phyloP scores from a whole-genome alignment of 179 eudicot genomes.

The Heliamphora pulchella region DNA sequence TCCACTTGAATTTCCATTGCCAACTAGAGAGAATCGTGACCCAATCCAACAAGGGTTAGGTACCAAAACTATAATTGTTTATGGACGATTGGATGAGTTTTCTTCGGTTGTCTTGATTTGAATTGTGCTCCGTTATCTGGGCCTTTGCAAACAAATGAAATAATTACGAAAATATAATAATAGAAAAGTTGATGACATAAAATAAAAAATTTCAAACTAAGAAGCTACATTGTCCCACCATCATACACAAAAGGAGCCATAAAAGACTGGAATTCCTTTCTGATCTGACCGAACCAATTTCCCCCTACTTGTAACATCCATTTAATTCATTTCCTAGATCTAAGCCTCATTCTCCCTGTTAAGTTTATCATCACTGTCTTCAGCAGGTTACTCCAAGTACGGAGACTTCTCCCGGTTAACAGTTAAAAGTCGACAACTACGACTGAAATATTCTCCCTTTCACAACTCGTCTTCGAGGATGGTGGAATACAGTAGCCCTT shows the following conservation, averaged over 20 bases:
- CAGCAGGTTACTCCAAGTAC: background rate
- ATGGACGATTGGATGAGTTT: too few relatives aligned
- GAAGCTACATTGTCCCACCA: background rate
- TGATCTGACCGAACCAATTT: background rate
- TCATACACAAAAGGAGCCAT: background rate
- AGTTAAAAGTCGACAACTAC: background rate
- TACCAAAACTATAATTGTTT: too few relatives aligned
- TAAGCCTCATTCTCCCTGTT: background rate
- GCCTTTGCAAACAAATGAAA: too few relatives aligned
- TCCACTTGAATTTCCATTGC: too few relatives aligned
- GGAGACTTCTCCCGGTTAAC: background rate
- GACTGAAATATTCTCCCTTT: background rate
- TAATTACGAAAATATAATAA: background rate
- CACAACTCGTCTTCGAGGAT: conserved; percentile 44
- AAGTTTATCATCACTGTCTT: background rate
- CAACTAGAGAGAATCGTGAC: too few relatives aligned
- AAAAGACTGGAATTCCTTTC: background rate
- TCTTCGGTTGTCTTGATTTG: too few relatives aligned
- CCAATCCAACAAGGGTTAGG: too few relatives aligned
- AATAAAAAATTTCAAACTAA: background rate
- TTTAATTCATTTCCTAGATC: conserved; percentile 4
- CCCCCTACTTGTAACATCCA: background rate
- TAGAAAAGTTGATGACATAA: background rate
- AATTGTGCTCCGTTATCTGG: too few relatives aligned
- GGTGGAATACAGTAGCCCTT: conserved; percentile 41